Conservation (phyloP, 208 protist genomes). For the Angomonas desouzai region DNA sequence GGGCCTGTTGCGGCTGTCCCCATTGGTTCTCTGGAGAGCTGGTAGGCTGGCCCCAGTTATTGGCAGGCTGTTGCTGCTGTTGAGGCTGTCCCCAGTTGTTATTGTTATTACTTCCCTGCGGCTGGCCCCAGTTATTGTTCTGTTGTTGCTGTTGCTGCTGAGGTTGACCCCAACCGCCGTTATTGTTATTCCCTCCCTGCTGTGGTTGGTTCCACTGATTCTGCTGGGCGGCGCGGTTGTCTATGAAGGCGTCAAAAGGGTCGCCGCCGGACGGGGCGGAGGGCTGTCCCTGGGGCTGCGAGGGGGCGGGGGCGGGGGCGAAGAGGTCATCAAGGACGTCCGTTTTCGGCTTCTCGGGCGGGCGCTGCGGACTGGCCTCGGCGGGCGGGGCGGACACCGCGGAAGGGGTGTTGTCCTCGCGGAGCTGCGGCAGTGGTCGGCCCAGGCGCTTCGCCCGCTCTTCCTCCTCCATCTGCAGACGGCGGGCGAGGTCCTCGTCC, state of each 20-base stretch:
- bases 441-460: constrained; percentile 32
- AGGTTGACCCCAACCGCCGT: constrained; percentile 22
- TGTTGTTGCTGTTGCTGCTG: constrained; percentile 15
- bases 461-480: constrained; percentile 81
- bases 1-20: constrained; percentile 15
- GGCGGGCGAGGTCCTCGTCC: constrained; percentile 68
- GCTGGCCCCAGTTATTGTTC: constrained; percentile 14
- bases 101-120: constrained; percentile 14
- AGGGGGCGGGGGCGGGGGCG: constrained; percentile 17
- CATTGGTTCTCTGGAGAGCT: constrained; percentile 14
- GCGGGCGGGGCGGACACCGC: constrained; percentile 10
- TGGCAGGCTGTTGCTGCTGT: constrained; percentile 14
- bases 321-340: constrained; percentile 9
- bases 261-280: constrained; percentile 21
- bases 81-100: constrained; percentile 22
- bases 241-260: constrained; percentile 62
- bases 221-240: constrained; percentile 16
- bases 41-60: constrained; percentile 15
- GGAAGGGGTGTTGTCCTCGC: constrained; percentile 20
- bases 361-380: constrained; percentile 9
- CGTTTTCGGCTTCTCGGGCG: background rate
- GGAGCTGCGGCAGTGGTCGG: constrained; percentile 27
- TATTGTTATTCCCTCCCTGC: constrained; percentile 1
- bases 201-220: constrained; percentile 19
- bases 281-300: constrained; percentile 23